phyloP scores from a whole-genome alignment of 352 stramenopile species.

The Phytophthora citricola region DNA sequence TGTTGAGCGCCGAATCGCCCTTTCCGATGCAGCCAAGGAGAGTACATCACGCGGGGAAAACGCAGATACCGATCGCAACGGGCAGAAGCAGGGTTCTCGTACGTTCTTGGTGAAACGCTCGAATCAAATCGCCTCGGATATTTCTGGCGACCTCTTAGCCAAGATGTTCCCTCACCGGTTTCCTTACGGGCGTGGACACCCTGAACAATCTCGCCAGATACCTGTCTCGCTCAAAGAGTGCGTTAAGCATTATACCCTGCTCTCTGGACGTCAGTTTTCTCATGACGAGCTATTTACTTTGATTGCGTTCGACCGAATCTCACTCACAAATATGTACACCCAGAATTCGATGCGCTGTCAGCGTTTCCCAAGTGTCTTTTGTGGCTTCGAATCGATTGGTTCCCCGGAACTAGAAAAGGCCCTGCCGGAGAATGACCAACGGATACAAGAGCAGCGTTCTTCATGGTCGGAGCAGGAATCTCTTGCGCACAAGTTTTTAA shows the following conservation, averaged over 20 bases:
- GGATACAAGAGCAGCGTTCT: not conserved
- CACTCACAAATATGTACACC: slow-evolving; percentile 16
- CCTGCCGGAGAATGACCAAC: slow-evolving; percentile 11
- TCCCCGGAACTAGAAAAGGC: not conserved
- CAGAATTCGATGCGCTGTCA: slow-evolving; percentile 5
- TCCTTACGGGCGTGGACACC: slow-evolving; percentile 13
- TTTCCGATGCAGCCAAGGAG: slow-evolving; percentile 1
- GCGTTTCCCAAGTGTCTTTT: not conserved
- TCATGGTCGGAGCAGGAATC: not conserved
- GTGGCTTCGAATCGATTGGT: not conserved
- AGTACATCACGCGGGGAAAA: not conserved
- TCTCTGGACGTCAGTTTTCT: slow-evolving; percentile 6
- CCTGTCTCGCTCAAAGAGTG: slow-evolving; percentile 6
- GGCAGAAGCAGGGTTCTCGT: not conserved
- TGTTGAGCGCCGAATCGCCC: not conserved
- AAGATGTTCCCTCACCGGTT: slow-evolving; percentile 11
- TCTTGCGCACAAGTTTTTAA: slow-evolving; percentile 2
- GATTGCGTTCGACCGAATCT: slow-evolving; percentile 12
- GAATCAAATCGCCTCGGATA: not conserved
- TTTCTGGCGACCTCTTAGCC: not conserved
- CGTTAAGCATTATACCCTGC: slow-evolving; percentile 12
- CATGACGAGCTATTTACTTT: slow-evolving; percentile 20
- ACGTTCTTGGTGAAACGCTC: not conserved
- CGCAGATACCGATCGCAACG: not conserved
- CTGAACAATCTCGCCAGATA: not conserved